These are phyloP conservation scores for Auricularia sp. DNA, from an alignment of 768 basidiomycete genomes.

Conservation along the genomic window DNA sequence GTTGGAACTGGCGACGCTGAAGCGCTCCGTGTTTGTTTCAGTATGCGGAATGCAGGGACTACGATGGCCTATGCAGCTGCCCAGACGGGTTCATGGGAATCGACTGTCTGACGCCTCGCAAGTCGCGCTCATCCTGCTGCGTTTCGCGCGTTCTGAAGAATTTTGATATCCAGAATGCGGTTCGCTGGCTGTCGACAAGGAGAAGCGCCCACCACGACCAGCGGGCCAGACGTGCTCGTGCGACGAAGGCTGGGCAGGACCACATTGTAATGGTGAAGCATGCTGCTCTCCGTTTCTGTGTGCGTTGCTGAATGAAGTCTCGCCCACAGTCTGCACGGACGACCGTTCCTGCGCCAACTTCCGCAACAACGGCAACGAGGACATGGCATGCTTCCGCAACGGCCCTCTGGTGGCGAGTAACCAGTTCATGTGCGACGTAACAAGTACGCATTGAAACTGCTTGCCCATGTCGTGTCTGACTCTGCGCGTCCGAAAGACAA, in stretches of 20 bases:
- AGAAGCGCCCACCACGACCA: slow-evolving; percentile 69
- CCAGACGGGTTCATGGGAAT: slow-evolving; percentile 96
- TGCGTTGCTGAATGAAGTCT: background rate
- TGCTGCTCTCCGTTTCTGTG: background rate
- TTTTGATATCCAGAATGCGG: slow-evolving; percentile 60
- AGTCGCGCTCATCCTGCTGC: slow-evolving; percentile 21
- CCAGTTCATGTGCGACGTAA: slow-evolving; percentile 97
- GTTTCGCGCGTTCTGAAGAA: slow-evolving; percentile 5
- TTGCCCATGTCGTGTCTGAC: background rate
- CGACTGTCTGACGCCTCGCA: slow-evolving; percentile 88
- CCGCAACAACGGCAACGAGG: slow-evolving; percentile 39
- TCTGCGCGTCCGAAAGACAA: slow-evolving; percentile 45
- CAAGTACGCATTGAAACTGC: slow-evolving; percentile 49
- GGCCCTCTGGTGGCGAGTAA: slow-evolving; percentile 88
- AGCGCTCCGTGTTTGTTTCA: slow-evolving; percentile 4
- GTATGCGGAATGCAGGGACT: slow-evolving; percentile 81
- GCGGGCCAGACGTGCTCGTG: slow-evolving; percentile 73
- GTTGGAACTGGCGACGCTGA: background rate
- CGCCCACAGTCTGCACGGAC: slow-evolving; percentile 63
- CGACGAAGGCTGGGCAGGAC: slow-evolving; percentile 89
- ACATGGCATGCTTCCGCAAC: slow-evolving; percentile 91
- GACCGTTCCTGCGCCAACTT: slow-evolving; percentile 77
- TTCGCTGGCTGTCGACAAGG: slow-evolving; percentile 78
- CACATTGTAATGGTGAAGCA: slow-evolving; percentile 88
- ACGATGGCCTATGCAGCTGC: slow-evolving; percentile 93